These are phyloP conservation scores for Saxophila tyrrhenica DNA, from an alignment of 495 filamentous ascomycete genomes.

Conservation along the genomic window DNA sequence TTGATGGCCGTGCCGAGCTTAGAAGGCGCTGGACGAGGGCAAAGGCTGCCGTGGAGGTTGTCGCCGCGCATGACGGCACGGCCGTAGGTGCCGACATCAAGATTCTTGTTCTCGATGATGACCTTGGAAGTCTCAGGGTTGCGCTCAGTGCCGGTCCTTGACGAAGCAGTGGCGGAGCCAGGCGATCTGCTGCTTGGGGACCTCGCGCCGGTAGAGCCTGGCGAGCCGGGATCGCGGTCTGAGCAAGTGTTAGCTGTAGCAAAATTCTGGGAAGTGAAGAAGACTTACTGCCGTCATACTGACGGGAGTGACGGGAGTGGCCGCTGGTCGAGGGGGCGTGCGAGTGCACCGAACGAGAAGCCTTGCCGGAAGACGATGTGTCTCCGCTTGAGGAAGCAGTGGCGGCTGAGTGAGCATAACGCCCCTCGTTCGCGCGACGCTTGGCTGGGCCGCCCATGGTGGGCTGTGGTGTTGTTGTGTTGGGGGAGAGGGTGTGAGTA, in stretches of 20 bases:
- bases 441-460: conserved; percentile 26
- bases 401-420: background rate
- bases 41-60: background rate
- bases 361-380: background rate
- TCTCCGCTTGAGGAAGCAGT: background rate
- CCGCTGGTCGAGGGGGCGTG: background rate
- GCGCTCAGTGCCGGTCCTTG: background rate
- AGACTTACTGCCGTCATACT: conserved; percentile 31
- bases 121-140: conserved; percentile 11
- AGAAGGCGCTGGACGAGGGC: conserved; percentile 9
- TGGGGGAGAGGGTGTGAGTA: background rate
- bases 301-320: background rate
- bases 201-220: too few species aligned
- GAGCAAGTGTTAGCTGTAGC: too few species aligned
- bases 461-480: background rate
- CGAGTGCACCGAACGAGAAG: background rate
- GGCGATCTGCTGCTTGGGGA: too few species aligned
- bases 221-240: conserved; percentile 3
- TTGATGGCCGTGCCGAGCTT: conserved; percentile 42
- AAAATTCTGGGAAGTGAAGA: too few species aligned
- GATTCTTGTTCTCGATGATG: conserved; percentile 14
- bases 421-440: conserved; percentile 16
- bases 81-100: conserved; percentile 24
- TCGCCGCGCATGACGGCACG: conserved; percentile 23
- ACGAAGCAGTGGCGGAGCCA: background rate